A percentile compares a stretch with the other conserved stretches of the same genome.
Evolutionary conservation across 768 basidiomycete species (phyloP).

Genomic region (Rhizopogon vesiculosus): DNA sequence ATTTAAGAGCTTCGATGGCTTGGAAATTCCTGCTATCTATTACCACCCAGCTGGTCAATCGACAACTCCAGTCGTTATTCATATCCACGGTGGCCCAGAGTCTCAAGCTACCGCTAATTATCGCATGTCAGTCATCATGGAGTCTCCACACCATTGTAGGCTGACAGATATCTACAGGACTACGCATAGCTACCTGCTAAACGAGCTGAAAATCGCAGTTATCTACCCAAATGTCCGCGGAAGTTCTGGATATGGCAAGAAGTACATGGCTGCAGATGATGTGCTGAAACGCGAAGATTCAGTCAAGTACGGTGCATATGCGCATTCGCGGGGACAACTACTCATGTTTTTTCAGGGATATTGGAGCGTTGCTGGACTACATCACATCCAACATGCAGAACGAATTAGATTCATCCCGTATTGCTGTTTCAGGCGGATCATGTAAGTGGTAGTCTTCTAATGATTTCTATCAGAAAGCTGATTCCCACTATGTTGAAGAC

Average conservation of each 20-base stretch:
- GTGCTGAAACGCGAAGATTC: slow-evolving; percentile 39
- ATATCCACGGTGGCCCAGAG: slow-evolving; percentile 37
- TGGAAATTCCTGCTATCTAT: slow-evolving; percentile 37
- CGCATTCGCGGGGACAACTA: neutral
- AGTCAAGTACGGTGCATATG: slow-evolving; percentile 28
- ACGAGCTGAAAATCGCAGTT: slow-evolving; percentile 35
- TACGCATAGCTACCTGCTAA: slow-evolving; percentile 37
- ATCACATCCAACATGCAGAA: slow-evolving; percentile 26
- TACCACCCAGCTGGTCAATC: slow-evolving; percentile 31
- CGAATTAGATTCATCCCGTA: slow-evolving; percentile 30
- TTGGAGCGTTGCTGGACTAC: slow-evolving; percentile 32
- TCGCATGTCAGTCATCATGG: slow-evolving; percentile 21
- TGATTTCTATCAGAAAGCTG: neutral
- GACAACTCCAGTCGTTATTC: slow-evolving; percentile 28
- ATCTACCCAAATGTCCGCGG: slow-evolving; percentile 41
- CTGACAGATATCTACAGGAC: slow-evolving; percentile 11
- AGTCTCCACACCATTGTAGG: neutral
- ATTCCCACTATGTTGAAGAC: slow-evolving; percentile 16
- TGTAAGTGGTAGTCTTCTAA: slow-evolving; percentile 19
- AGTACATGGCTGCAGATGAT: slow-evolving; percentile 34
- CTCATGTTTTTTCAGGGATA: slow-evolving; percentile 25
- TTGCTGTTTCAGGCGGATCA: slow-evolving; percentile 39
- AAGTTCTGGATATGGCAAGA: slow-evolving; percentile 37
- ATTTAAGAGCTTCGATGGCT: slow-evolving; percentile 37
- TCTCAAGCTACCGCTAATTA: slow-evolving; percentile 30